Conservation (phyloP, 2,329 filamentous ascomycete species). For the Raffaelea albimanens region DNA sequence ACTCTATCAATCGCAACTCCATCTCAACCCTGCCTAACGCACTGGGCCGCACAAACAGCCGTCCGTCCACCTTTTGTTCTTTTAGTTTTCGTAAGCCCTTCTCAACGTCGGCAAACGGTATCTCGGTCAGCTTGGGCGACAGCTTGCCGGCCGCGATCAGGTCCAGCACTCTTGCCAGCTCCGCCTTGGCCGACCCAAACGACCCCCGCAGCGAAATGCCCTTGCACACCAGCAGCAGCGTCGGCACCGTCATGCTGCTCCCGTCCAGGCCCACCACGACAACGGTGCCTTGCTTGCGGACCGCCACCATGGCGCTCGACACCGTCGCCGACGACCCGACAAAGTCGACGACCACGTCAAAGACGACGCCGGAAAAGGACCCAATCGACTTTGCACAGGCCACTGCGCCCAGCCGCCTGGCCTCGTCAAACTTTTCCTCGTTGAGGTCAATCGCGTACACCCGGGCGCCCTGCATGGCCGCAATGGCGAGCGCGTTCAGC, state of each 20-base stretch:
- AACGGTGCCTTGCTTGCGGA: background rate
- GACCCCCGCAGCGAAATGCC: background rate
- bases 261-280: background rate
- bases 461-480: background rate
- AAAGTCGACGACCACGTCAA: background rate
- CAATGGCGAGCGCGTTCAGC: background rate
- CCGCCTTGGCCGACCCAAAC: background rate
- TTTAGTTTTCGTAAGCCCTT: background rate
- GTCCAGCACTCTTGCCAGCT: background rate
- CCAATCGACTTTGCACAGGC: background rate
- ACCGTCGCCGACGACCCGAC: background rate
- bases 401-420: constrained; percentile 1
- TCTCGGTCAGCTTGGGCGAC: background rate
- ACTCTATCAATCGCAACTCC: no score
- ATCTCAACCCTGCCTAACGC: no score
- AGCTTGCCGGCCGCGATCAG: background rate
- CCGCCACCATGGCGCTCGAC: background rate
- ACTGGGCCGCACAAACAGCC: background rate
- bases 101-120: background rate
- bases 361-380: background rate
- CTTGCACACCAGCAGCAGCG: background rate
- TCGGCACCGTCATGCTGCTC: background rate
- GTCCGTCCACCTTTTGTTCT: background rate
- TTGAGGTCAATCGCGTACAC: constrained; percentile 2
- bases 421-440: constrained; percentile 5